A percentile compares a stretch with the other conserved stretches of the same genome.
These are phyloP conservation scores for Auriscalpium vulgare DNA, from an alignment of 768 basidiomycete genomes.

Conservation along the genomic window DNA sequence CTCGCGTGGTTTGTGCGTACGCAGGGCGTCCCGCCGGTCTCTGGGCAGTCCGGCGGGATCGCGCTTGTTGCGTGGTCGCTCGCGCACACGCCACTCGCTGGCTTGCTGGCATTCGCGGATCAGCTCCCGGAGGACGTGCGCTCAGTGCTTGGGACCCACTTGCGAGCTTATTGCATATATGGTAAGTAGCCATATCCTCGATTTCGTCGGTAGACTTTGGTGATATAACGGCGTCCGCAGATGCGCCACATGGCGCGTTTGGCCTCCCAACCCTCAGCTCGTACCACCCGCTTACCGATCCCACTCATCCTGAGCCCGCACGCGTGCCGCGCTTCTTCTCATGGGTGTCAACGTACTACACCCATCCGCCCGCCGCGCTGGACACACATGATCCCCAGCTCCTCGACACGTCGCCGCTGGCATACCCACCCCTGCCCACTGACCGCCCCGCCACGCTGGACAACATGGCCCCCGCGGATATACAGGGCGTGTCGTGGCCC, in stretches of 20 bases:
- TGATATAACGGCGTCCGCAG: neutral
- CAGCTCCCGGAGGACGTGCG: conserved; percentile 6
- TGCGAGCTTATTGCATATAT: conserved; percentile 12
- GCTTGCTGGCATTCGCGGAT: conserved; percentile 7
- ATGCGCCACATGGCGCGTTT: conserved; percentile 7
- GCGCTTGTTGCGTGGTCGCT: conserved; percentile 14
- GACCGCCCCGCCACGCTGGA: conserved; percentile 10
- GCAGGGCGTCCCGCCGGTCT: conserved; percentile 4
- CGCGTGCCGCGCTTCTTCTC: conserved; percentile 13
- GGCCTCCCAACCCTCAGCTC: conserved; percentile 7
- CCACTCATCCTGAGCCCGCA: conserved; percentile 1
- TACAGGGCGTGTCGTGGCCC: conserved; percentile 9
- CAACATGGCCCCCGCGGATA: conserved; percentile 4
- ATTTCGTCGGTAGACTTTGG: neutral
- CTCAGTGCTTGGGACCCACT: conserved; percentile 1
- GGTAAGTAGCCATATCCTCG: neutral
- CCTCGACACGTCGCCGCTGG: conserved; percentile 7
- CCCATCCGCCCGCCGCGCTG: conserved; percentile 4
- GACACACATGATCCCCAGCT: conserved; percentile 1
- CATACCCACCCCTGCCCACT: conserved; percentile 1
- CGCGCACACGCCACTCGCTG: conserved; percentile 8
- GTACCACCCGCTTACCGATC: conserved; percentile 10
- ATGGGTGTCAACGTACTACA: conserved; percentile 14
- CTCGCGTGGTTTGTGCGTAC: conserved; percentile 11
- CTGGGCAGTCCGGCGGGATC: conserved; percentile 4